Conservation (phyloP, 2,329 filamentous ascomycete genomes). For the Lachnellula hyalina region DNA sequence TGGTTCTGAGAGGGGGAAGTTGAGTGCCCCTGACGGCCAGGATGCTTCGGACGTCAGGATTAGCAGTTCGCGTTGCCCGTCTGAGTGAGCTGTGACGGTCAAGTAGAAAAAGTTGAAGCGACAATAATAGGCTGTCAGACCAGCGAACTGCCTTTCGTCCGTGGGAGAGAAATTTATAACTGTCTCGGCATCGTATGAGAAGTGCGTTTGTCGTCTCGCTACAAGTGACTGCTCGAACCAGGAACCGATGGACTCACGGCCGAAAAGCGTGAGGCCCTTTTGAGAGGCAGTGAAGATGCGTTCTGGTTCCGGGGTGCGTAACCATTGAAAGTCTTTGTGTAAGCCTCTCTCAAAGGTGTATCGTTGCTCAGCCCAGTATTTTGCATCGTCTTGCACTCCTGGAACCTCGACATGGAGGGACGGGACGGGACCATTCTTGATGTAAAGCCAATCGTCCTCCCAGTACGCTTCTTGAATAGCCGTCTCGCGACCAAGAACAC, state of each 20-base stretch:
- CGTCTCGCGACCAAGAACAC: slow-evolving; percentile 51
- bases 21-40: slow-evolving; percentile 47
- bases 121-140: slow-evolving; percentile 57
- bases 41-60: slow-evolving; percentile 52
- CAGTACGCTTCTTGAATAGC: slow-evolving; percentile 55
- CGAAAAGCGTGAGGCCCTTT: slow-evolving; percentile 42
- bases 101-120: slow-evolving; percentile 63
- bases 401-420: slow-evolving; percentile 49
- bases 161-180: slow-evolving; percentile 46
- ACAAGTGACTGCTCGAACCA: slow-evolving; percentile 56
- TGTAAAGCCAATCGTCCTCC: slow-evolving; percentile 58
- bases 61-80: slow-evolving; percentile 53
- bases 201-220: slow-evolving; percentile 51
- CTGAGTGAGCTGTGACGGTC: slow-evolving; percentile 49
- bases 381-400: slow-evolving; percentile 40
- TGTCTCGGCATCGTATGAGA: slow-evolving; percentile 57
- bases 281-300: slow-evolving; percentile 42
- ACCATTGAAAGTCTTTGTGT: slow-evolving; percentile 52
- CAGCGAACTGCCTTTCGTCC: slow-evolving; percentile 57
- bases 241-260: slow-evolving; percentile 49
- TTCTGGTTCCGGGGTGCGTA: slow-evolving; percentile 49
- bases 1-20: slow-evolving; percentile 37
- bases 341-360: slow-evolving; percentile 45
- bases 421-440: slow-evolving; percentile 53
- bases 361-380: slow-evolving; percentile 45